A percentile compares a stretch with the other conserved stretches of the same genome.
Evolutionary conservation across 495 filamentous ascomycete species (phyloP).

Genomic region (Ascodesmis nigricans): DNA sequence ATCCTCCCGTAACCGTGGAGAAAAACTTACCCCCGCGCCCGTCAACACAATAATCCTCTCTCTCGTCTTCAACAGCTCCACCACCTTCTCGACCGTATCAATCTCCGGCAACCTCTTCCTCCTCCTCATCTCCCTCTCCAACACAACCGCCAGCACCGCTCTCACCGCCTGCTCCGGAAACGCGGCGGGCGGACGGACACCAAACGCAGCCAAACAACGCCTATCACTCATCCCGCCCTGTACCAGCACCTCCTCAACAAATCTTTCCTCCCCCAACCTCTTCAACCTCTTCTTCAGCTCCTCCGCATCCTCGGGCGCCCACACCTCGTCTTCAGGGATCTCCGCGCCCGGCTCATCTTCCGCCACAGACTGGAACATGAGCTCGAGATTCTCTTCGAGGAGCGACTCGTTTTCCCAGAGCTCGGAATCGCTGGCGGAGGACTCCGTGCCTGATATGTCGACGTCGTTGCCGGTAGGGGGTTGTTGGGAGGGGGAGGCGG

Average conservation of each 20-base stretch:
- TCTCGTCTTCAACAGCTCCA: slow-evolving; percentile 45
- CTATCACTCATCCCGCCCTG: slow-evolving; percentile 1
- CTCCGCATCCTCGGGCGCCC: slow-evolving; percentile 2
- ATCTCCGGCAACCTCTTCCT: slow-evolving; percentile 58
- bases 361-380: too few relatives aligned
- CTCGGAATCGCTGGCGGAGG: too few relatives aligned
- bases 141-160: slow-evolving; percentile 45
- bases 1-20: too few relatives aligned
- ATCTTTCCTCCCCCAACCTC: not conserved
- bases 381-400: too few relatives aligned
- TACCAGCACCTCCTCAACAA: slow-evolving; percentile 1
- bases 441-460: too few relatives aligned
- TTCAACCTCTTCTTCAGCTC: slow-evolving; percentile 1
- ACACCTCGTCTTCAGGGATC: slow-evolving; percentile 1
- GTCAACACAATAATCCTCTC: slow-evolving; percentile 84
- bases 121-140: slow-evolving; percentile 63
- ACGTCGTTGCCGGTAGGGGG: too few relatives aligned
- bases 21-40: slow-evolving; percentile 51
- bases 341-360: too few relatives aligned
- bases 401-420: too few relatives aligned
- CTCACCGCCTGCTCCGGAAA: not conserved
- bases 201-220: slow-evolving; percentile 3
- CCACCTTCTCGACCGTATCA: slow-evolving; percentile 77
- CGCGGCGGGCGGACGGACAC: not conserved
- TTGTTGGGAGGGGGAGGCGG: too few relatives aligned